These are phyloP conservation scores for Calendula officinalis DNA, from an alignment of 129 eudicot species.

Conservation along the genomic window DNA sequence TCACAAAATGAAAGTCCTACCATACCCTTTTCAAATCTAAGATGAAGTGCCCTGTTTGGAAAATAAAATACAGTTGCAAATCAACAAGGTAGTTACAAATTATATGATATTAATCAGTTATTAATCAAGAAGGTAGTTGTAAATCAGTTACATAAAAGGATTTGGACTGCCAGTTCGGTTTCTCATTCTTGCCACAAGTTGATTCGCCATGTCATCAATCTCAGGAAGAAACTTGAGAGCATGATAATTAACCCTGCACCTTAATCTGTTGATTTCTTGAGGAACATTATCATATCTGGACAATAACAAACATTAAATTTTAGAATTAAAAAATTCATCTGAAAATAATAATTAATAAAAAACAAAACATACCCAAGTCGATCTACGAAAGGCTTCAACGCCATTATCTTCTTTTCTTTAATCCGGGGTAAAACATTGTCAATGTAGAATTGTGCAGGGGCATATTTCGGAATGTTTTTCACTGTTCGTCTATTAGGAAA, in stretches of 20 bases:
- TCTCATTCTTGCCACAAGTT: constrained; percentile 88
- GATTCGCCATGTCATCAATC: constrained; percentile 91
- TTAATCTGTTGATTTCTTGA: constrained; percentile 80
- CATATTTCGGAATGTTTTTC: constrained; percentile 95
- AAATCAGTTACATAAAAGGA: constrained; percentile 76
- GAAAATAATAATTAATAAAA: background rate
- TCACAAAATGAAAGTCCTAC: constrained; percentile 98
- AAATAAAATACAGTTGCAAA: constrained; percentile 7
- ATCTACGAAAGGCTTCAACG: constrained; percentile 95
- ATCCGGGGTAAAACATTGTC: constrained; percentile 93
- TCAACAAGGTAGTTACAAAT: constrained; percentile 3
- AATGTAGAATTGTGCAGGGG: constrained; percentile 90
- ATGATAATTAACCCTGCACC: constrained; percentile 97
- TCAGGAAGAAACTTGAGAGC: constrained; percentile 96
- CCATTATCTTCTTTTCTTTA: constrained; percentile 97
- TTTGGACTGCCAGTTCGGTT: constrained; percentile 80
- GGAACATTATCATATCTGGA: constrained; percentile 95
- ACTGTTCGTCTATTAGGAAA: constrained; percentile 75
- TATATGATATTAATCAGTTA: background rate
- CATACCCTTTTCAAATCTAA: constrained; percentile 98
- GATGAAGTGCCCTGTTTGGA: constrained; percentile 87
- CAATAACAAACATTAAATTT: constrained; percentile 15
- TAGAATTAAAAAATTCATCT: background rate
- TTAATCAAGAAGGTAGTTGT: too few relatives aligned
- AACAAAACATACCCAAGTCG: constrained; percentile 80